Percentiles rank a stretch among this genome's conserved stretches.
Evolutionary conservation across 805 yeast species (phyloP).

Genomic region (Yarrowia divulgata): DNA sequence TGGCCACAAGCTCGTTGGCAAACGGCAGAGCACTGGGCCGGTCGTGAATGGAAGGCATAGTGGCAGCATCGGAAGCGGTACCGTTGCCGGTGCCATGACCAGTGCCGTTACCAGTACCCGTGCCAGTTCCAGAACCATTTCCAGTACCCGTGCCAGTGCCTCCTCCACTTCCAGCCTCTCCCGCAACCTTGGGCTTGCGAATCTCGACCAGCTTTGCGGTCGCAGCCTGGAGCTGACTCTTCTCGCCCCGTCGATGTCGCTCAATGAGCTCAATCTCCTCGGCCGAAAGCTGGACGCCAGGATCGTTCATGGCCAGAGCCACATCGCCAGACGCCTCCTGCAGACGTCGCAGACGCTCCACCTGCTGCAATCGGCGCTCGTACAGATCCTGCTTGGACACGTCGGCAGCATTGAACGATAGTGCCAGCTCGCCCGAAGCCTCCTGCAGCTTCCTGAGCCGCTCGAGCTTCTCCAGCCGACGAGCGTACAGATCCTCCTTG

Average conservation of each 20-base stretch:
- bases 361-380: conserved; percentile 25
- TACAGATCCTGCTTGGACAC: conserved; percentile 34
- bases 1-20: conserved; percentile 40
- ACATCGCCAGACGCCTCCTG: conserved; percentile 72
- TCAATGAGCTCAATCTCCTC: conserved; percentile 39
- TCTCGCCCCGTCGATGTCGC: conserved; percentile 19
- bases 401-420: conserved; percentile 20
- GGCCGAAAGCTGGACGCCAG: conserved; percentile 22
- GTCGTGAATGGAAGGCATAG: conserved; percentile 33
- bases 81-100: background rate
- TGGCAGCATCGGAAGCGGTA: conserved; percentile 13
- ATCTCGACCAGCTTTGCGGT: conserved; percentile 17
- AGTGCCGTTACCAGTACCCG: background rate
- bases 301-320: conserved; percentile 48
- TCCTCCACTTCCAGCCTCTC: background rate
- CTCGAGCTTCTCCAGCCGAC: conserved; percentile 67
- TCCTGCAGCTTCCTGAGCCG: conserved; percentile 74
- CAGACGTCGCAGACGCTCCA: conserved; percentile 54
- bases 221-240: background rate
- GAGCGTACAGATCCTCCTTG: conserved; percentile 56
- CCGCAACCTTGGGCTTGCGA: conserved; percentile 12
- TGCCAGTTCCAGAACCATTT: background rate
- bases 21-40: conserved; percentile 33
- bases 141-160: background rate
- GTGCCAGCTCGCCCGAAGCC: conserved; percentile 67